Conservation (phyloP, 106 monocot species). For the Dendrobium officinale region DNA sequence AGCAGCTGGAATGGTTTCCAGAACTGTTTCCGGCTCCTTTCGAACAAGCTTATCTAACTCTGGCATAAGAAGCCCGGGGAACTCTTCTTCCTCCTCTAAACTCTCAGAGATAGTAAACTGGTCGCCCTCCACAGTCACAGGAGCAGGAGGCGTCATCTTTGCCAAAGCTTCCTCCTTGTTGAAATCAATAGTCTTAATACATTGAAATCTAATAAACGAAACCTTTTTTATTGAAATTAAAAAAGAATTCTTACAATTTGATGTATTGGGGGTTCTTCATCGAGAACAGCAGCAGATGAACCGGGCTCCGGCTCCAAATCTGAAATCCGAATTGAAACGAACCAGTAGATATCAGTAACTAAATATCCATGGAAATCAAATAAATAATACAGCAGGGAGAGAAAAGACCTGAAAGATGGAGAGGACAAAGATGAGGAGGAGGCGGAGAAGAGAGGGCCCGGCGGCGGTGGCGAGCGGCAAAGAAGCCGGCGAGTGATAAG, state of each 20-base stretch:
- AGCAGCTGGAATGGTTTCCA: background rate
- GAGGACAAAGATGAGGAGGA: conserved; percentile 12
- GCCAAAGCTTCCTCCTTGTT: conserved; percentile 25
- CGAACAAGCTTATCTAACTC: conserved; percentile 15
- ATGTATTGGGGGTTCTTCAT: conserved; percentile 16
- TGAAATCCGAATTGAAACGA: background rate
- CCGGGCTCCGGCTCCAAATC: background rate
- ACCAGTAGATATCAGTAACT: background rate
- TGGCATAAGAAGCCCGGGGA: conserved; percentile 5
- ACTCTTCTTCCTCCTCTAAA: conserved; percentile 12
- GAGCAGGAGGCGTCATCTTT: conserved; percentile 11
- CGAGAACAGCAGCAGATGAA: conserved; percentile 1
- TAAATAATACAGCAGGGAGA: background rate
- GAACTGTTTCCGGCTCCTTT: conserved; percentile 8
- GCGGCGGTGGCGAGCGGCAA: conserved; percentile 22
- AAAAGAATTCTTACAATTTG: conserved; percentile 23
- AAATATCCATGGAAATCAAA: background rate
- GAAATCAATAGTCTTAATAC: background rate
- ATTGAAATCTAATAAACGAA: background rate
- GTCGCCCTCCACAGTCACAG: background rate
- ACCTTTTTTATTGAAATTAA: background rate
- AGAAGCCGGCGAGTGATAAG: conserved; percentile 36
- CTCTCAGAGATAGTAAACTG: background rate
- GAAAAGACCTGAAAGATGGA: background rate
- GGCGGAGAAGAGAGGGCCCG: background rate